phyloP scores from a whole-genome alignment of 2,329 filamentous ascomycete genomes.

The Xylariomycetidae sp. region DNA sequence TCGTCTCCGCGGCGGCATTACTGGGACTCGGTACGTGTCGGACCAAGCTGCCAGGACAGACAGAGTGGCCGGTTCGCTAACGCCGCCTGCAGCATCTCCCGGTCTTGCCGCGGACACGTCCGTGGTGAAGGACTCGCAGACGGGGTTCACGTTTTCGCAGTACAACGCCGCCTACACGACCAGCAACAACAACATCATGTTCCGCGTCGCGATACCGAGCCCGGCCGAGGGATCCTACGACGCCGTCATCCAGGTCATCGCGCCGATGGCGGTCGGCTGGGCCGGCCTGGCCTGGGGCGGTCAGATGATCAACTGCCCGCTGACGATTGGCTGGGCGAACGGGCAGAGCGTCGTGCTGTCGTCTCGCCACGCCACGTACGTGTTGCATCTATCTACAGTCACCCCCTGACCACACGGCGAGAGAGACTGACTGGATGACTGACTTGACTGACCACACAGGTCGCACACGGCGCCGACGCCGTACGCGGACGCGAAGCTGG shows the following conservation, averaged over 20 bases:
- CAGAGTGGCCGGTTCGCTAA: no score
- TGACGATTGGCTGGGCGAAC: constrained; percentile 39
- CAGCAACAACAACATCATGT: constrained; percentile 19
- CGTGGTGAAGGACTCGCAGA: constrained; percentile 21
- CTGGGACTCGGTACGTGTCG: constrained; percentile 18
- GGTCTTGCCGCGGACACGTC: constrained; percentile 18
- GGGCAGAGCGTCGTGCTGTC: constrained; percentile 34
- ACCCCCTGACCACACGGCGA: no score
- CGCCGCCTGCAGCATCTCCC: constrained; percentile 5
- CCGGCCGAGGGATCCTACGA: constrained; percentile 28
- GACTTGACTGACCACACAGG: constrained; percentile 14
- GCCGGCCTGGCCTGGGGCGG: constrained; percentile 44
- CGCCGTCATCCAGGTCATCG: constrained; percentile 36
- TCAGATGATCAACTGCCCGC: constrained; percentile 41
- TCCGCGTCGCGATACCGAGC: constrained; percentile 31
- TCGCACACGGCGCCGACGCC: constrained; percentile 28
- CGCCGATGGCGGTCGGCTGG: constrained; percentile 39
- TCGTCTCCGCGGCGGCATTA: constrained; percentile 15
- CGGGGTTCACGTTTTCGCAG: constrained; percentile 26
- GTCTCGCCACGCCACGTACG: constrained; percentile 39
- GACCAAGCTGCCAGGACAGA: not conserved
- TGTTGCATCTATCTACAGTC: constrained; percentile 11
- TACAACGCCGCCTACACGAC: constrained; percentile 21
- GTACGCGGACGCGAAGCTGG: constrained; percentile 25
- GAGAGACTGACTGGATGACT: no score